Evolutionary conservation across 2,329 filamentous ascomycete genomes (phyloP).

Genomic region (Aspergillus sp.): DNA sequence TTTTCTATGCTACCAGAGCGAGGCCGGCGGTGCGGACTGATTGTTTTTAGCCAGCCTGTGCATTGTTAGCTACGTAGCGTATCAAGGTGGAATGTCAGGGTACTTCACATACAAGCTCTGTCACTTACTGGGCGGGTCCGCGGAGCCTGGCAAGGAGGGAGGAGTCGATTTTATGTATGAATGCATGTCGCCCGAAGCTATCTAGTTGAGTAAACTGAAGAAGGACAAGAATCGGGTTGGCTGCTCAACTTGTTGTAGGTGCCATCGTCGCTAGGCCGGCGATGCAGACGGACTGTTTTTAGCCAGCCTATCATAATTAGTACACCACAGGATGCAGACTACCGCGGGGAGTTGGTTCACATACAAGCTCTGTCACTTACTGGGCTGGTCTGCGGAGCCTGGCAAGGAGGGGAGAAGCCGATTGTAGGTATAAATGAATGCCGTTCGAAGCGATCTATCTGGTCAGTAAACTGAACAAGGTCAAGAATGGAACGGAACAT

Average conservation of each 20-base stretch:
- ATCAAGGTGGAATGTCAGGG: not conserved
- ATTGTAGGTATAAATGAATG: too few relatives aligned
- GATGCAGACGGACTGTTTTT: constrained; percentile 12
- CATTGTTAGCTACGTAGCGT: not conserved
- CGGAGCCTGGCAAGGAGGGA: not conserved
- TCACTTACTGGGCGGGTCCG: constrained; percentile 18
- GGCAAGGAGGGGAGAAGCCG: not conserved
- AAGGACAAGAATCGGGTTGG: too few relatives aligned
- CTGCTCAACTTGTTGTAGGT: not conserved
- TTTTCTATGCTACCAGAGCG: not conserved
- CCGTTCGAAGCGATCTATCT: too few relatives aligned
- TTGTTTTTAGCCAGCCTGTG: constrained; percentile 23
- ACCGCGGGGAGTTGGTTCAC: not conserved
- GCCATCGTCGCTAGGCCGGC: not conserved
- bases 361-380: constrained; percentile 22
- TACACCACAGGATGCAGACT: not conserved
- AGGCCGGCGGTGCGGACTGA: not conserved
- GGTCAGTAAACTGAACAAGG: too few relatives aligned
- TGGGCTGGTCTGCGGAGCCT: constrained; percentile 9
- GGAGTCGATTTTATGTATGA: not conserved
- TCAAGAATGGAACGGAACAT: too few relatives aligned
- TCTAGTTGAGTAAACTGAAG: too few relatives aligned
- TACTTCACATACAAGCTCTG: constrained; percentile 17
- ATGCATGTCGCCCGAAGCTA: not conserved
- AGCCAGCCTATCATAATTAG: constrained; percentile 19